Evolutionary conservation across 1,139 yeast species (phyloP).

Genomic region (Zygosaccharomyces sapae): DNA sequence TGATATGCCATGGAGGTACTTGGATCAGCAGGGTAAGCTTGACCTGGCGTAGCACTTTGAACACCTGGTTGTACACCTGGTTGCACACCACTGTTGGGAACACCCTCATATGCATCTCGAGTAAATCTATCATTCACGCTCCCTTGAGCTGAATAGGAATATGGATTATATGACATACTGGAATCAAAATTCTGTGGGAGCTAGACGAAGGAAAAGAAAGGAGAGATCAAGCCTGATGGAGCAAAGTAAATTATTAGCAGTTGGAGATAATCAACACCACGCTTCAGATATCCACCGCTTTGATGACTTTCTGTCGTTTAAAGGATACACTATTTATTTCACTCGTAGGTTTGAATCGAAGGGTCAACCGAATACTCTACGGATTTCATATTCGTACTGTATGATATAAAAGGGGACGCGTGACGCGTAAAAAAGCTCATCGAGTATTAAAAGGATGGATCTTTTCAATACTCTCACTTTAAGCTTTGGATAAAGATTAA

Average conservation of each 20-base stretch:
- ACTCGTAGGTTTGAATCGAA: neutral
- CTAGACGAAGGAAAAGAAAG: neutral
- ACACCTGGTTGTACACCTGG: neutral
- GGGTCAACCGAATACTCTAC: neutral
- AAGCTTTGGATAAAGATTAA: neutral
- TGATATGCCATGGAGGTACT: constrained; percentile 83
- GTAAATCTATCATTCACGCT: constrained; percentile 22
- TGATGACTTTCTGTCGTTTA: neutral
- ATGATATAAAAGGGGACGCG: constrained; percentile 3
- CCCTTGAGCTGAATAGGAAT: constrained; percentile 29
- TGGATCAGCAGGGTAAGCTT: constrained; percentile 57
- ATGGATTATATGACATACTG: constrained; percentile 42
- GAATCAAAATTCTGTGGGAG: neutral
- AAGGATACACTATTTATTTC: neutral
- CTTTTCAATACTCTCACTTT: neutral
- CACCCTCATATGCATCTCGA: constrained; percentile 8
- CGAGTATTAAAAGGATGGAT: constrained; percentile 1
- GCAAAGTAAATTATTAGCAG: neutral
- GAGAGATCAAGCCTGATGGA: neutral
- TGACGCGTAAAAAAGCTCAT: constrained; percentile 7
- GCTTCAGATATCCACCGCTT: neutral
- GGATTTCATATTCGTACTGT: neutral
- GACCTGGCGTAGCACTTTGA: constrained; percentile 6
- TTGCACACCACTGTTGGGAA: neutral
- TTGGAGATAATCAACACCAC: neutral